phyloP scores from a whole-genome alignment of 78 protist species.

The Dictyostelium intermedium region DNA sequence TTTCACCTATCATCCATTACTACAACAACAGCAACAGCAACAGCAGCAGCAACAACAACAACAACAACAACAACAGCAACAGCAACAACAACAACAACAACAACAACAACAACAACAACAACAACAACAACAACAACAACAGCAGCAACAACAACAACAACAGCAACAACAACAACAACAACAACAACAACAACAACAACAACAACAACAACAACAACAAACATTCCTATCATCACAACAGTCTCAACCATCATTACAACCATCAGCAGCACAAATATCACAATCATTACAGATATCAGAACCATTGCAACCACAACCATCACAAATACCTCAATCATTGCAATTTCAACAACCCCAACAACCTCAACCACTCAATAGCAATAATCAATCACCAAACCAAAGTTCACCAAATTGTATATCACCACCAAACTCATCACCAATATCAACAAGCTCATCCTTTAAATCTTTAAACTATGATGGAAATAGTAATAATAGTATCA shows the following conservation, averaged over 20 bases:
- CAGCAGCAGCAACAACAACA: neutral
- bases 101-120: neutral
- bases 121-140: neutral
- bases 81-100: neutral
- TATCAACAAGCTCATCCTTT: neutral
- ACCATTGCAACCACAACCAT: neutral
- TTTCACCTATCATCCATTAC: neutral
- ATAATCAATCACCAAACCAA: neutral
- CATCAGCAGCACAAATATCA: neutral
- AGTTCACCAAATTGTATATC: neutral
- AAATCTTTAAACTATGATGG: neutral
- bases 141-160: neutral
- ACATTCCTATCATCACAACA: neutral
- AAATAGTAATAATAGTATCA: neutral
- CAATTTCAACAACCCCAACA: too few species aligned
- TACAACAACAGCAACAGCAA: neutral
- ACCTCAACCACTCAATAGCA: neutral
- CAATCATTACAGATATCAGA: neutral
- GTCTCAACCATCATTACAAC: neutral
- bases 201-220: neutral
- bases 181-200: neutral
- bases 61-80: neutral
- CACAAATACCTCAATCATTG: neutral
- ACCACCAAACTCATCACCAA: neutral
- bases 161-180: too few species aligned